These are phyloP conservation scores for Globisporangium megalacanthum DNA, from an alignment of 352 stramenopile species.

Conservation along the genomic window DNA sequence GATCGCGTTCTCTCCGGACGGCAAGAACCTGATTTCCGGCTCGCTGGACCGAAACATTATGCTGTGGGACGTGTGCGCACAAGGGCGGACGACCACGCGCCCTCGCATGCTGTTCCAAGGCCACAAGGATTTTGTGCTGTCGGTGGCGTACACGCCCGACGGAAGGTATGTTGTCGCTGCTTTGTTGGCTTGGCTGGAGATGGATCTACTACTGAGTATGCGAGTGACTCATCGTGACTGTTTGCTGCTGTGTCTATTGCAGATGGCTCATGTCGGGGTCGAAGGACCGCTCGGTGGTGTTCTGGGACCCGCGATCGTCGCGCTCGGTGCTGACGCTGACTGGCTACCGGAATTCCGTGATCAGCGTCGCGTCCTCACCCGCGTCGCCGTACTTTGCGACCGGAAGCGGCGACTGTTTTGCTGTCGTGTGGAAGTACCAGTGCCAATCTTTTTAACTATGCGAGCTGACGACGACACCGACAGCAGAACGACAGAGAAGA, in stretches of 20 bases:
- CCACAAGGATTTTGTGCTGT: conserved; percentile 86
- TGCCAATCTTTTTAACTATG: conserved; percentile 83
- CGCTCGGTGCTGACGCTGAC: conserved; percentile 79
- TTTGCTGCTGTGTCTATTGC: conserved; percentile 18
- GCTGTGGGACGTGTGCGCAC: conserved; percentile 79
- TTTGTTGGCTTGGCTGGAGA: no score
- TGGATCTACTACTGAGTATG: neutral
- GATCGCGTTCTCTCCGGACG: conserved; percentile 82
- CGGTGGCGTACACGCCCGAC: conserved; percentile 82
- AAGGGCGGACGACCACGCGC: conserved; percentile 71
- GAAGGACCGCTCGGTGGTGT: conserved; percentile 83
- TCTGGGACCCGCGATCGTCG: conserved; percentile 81
- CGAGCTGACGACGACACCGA: conserved; percentile 14
- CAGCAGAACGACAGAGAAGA: neutral
- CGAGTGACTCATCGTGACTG: neutral
- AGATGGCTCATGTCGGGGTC: conserved; percentile 86
- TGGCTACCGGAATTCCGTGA: conserved; percentile 84
- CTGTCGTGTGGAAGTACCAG: conserved; percentile 86
- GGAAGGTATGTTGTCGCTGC: conserved; percentile 44
- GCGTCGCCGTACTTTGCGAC: conserved; percentile 82
- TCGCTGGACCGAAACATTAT: conserved; percentile 85
- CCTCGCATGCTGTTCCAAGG: conserved; percentile 86
- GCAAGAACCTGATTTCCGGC: conserved; percentile 84
- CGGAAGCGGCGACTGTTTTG: conserved; percentile 79
- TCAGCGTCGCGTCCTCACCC: conserved; percentile 83